Percentiles rank a stretch among this genome's conserved stretches.
These are phyloP conservation scores for Xylaria scruposa DNA, from an alignment of 495 filamentous ascomycete species.

Conservation along the genomic window DNA sequence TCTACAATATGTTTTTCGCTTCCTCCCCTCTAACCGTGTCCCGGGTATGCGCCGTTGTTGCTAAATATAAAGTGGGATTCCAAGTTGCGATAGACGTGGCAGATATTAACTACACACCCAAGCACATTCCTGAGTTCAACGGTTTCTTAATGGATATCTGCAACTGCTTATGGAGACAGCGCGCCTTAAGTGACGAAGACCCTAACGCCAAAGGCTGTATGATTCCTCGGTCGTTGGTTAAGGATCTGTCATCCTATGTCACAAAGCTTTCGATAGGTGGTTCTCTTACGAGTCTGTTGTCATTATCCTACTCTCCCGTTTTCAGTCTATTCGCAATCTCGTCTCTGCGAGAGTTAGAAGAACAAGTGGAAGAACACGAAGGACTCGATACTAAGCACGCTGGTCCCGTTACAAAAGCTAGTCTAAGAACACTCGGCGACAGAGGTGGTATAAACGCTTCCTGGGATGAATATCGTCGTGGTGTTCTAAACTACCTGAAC, in stretches of 20 bases:
- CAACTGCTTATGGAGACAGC: constrained; percentile 83
- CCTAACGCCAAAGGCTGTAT: constrained; percentile 75
- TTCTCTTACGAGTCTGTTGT: constrained; percentile 65
- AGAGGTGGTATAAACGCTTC: constrained; percentile 72
- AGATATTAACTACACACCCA: constrained; percentile 52
- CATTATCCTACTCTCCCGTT: constrained; percentile 70
- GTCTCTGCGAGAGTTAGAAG: constrained; percentile 72
- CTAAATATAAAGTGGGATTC: constrained; percentile 76
- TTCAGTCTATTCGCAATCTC: constrained; percentile 70
- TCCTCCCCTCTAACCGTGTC: constrained; percentile 69
- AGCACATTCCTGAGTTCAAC: constrained; percentile 76
- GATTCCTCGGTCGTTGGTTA: constrained; percentile 57
- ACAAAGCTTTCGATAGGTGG: constrained; percentile 48
- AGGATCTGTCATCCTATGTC: constrained; percentile 56
- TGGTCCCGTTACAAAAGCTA: constrained; percentile 77
- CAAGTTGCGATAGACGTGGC: constrained; percentile 62
- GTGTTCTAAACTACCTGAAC: constrained; percentile 76
- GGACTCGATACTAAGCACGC: constrained; percentile 63
- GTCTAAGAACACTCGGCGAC: constrained; percentile 65
- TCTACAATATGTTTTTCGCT: constrained; percentile 74
- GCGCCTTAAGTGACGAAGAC: constrained; percentile 72
- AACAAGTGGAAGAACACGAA: constrained; percentile 52
- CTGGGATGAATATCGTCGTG: constrained; percentile 77
- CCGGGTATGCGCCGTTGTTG: constrained; percentile 69
- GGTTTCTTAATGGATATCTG: constrained; percentile 89